Evolutionary conservation across 257 asterid genomes (phyloP), one percentile per base, ranked within the genome.

Genomic region (Cynanchum wilfordii): DNA sequence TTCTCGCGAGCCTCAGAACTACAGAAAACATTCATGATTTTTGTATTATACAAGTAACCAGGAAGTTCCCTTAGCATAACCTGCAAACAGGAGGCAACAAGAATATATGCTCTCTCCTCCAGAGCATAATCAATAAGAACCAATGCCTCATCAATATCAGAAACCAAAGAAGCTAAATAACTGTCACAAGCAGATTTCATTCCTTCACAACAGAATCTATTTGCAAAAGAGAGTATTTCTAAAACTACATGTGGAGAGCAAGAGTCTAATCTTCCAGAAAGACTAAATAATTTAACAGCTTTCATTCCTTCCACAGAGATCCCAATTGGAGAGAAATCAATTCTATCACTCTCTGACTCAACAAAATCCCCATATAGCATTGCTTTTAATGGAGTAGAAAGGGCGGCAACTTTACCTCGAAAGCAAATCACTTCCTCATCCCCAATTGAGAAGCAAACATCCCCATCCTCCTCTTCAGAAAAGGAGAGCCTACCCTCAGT

Each of bases 131-230:
- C 88, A 51, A 84, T 76, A 25, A 84, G 82, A 59, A 84, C 54
- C 77, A 82, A 72, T 56, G 88, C 85, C 76, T 79, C 88, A 16
- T 84, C 84, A 22, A 84, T 75, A 66, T 77, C 79, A 42, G 80
- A 78, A 75, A 84, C 83, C 68, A 82, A 67, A 5, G 82, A 82
- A 22, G 86, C 83, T 68, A 84, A 78, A 62, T 82, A 79, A 68
- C 57, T 73, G 70, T 84, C 88, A 67, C 85, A 82, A 50, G 82
- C 78, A 40, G 86, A 84, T 70, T 84, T 84, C 85, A 82, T 65
- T 33, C 75, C 86, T 57, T 84, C 85, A 59, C 88, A 84, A 76
- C 88, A 84, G 73, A 84, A 84, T 71, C 85, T 78, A 81, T 79
- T 84, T 47, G 88, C 86, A 76, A 84, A 84, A 70, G 80, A 82